Percentiles rank a stretch among this genome's conserved stretches.
Conservation (phyloP, 345 rosid species). For the Luvunga scandens region DNA sequence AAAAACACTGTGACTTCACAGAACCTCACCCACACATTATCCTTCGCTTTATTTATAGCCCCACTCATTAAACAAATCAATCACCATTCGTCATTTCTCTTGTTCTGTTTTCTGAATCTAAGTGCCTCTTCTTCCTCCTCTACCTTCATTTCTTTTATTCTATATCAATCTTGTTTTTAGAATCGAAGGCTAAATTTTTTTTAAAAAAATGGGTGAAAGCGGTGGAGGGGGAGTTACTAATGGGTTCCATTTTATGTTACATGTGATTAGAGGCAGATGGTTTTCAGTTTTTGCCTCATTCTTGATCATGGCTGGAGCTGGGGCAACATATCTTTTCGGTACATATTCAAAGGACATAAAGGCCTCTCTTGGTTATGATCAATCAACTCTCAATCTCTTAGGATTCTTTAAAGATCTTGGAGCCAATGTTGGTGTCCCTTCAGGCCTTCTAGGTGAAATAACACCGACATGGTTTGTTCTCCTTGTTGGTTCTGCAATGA, state of each 20-base stretch:
- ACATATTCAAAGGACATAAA: slow-evolving; percentile 82
- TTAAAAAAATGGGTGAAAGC: not conserved
- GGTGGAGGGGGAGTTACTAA: slow-evolving; percentile 17
- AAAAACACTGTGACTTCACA: not conserved
- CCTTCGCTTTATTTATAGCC: not conserved
- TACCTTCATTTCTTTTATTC: not conserved
- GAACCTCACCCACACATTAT: not conserved
- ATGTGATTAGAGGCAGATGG: slow-evolving; percentile 70
- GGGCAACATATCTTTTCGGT: slow-evolving; percentile 81
- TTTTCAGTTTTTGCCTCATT: slow-evolving; percentile 86
- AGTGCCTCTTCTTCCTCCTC: not conserved
- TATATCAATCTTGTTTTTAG: not conserved
- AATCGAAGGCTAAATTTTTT: not conserved
- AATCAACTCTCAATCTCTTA: slow-evolving; percentile 72
- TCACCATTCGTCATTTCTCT: not conserved
- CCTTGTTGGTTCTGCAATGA: slow-evolving; percentile 70
- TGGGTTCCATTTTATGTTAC: slow-evolving; percentile 33
- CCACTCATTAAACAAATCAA: not conserved
- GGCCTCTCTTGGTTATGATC: slow-evolving; percentile 72
- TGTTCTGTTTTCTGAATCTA: too few species aligned
- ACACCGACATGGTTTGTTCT: slow-evolving; percentile 93
- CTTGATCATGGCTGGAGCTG: slow-evolving; percentile 87
- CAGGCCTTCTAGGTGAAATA: slow-evolving; percentile 84
- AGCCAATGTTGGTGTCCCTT: slow-evolving; percentile 70
- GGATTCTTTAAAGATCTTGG: slow-evolving; percentile 90